Conservation (phyloP, 208 protist species). For the Trypanosomatidae sp. region DNA sequence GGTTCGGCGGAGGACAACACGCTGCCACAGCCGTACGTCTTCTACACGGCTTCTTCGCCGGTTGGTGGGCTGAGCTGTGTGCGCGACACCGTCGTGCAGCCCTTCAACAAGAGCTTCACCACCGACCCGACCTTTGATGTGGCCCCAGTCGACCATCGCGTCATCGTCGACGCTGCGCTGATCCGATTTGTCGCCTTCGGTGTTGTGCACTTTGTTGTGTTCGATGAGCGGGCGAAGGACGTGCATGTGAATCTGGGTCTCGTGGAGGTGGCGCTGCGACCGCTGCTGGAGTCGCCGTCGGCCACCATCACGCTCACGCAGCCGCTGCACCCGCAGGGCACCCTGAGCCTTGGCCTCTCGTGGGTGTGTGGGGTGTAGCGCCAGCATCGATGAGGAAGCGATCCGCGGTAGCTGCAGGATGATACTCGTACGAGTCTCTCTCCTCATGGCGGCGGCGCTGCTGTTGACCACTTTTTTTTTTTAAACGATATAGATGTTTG, state of each 20-base stretch:
- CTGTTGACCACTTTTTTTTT: too few species aligned
- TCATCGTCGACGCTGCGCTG: conserved; percentile 65
- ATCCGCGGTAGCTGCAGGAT: too few species aligned
- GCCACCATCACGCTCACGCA: conserved; percentile 54
- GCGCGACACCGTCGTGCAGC: conserved; percentile 73
- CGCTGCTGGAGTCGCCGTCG: conserved; percentile 62
- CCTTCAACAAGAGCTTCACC: conserved; percentile 39
- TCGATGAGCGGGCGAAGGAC: conserved; percentile 71
- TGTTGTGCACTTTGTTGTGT: conserved; percentile 76
- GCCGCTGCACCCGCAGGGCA: conserved; percentile 69
- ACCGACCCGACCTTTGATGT: conserved; percentile 65
- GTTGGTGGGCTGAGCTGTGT: conserved; percentile 42
- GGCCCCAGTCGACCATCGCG: conserved; percentile 72
- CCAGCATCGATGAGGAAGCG: too few species aligned
- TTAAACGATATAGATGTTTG: too few species aligned
- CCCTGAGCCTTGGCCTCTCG: conserved; percentile 66
- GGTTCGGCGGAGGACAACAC: conserved; percentile 3
- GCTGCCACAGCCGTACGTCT: conserved; percentile 78
- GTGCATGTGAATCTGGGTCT: conserved; percentile 67
- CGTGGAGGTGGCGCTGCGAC: conserved; percentile 65
- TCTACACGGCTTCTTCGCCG: conserved; percentile 69
- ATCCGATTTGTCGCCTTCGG: conserved; percentile 65
- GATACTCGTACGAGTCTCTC: too few species aligned
- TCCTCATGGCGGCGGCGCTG: too few species aligned
- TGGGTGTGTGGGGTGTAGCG: conserved; percentile 54